phyloP scores from a whole-genome alignment of 169 alveolate species.

The Cryptosporidium tyzzeri region DNA sequence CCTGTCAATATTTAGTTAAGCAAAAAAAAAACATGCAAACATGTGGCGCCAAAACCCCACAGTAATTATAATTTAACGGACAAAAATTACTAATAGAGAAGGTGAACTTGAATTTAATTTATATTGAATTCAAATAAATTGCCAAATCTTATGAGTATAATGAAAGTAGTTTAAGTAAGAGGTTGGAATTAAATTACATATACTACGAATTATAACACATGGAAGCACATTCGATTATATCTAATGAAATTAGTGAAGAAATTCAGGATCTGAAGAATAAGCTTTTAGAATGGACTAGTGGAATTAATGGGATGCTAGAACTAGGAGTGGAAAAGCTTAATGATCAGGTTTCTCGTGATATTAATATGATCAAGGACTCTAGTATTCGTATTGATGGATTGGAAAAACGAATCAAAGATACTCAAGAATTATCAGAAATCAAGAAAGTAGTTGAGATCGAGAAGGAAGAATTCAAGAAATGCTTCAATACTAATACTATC shows the following conservation, averaged over 20 bases:
- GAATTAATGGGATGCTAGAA: slow-evolving; percentile 33
- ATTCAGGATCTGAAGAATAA: slow-evolving; percentile 37
- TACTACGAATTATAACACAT: not conserved
- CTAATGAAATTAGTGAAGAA: slow-evolving; percentile 51
- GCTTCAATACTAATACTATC: not conserved
- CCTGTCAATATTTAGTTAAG: not conserved
- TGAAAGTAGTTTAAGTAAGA: not conserved
- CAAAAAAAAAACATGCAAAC: not conserved
- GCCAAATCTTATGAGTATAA: not conserved
- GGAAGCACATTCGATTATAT: slow-evolving; percentile 46
- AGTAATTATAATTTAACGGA: not conserved
- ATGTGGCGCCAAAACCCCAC: slow-evolving; percentile 32
- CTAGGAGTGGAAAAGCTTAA: slow-evolving; percentile 18
- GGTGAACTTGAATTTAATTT: not conserved
- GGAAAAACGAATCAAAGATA: slow-evolving; percentile 54
- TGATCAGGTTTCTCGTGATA: slow-evolving; percentile 14
- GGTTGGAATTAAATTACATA: not conserved
- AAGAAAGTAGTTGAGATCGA: slow-evolving; percentile 55
- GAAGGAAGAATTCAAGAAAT: slow-evolving; percentile 36
- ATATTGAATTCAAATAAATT: not conserved
- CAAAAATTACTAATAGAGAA: not conserved
- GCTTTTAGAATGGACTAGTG: slow-evolving; percentile 53
- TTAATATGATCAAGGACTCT: slow-evolving; percentile 56
- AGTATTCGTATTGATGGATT: slow-evolving; percentile 62
- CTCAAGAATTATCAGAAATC: slow-evolving; percentile 60